phyloP scores from a whole-genome alignment of 2,329 filamentous ascomycete species.

The Sporothrix pseudoabietina region DNA sequence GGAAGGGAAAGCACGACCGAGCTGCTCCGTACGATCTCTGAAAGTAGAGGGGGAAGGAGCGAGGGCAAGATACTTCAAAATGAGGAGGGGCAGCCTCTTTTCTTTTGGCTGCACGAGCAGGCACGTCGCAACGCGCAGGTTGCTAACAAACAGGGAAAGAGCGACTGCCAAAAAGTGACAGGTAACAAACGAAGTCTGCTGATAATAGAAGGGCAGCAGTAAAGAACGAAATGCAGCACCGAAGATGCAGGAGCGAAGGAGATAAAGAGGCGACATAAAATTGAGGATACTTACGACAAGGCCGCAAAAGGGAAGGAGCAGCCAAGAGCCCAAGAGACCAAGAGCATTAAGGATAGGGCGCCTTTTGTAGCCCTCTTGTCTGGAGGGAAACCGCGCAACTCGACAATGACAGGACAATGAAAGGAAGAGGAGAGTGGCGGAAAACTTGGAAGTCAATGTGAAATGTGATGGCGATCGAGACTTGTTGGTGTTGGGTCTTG shows the following conservation, averaged over 20 bases:
- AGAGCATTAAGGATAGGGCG: neutral
- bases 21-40: neutral
- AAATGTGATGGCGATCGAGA: neutral
- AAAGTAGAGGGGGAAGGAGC: neutral
- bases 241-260: neutral
- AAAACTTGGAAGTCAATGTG: neutral
- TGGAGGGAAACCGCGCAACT: neutral
- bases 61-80: neutral
- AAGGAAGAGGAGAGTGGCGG: neutral
- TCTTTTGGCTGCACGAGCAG: neutral
- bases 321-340: neutral
- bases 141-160: slow-evolving; percentile 9
- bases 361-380: neutral
- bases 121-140: neutral
- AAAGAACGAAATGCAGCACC: neutral
- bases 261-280: too few species aligned
- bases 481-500: neutral
- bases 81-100: neutral
- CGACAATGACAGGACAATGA: neutral
- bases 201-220: neutral
- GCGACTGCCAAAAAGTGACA: slow-evolving; percentile 14
- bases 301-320: slow-evolving; percentile 5
- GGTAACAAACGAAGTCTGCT: slow-evolving; percentile 6
- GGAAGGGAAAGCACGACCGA: neutral
- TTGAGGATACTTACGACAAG: neutral